Evolutionary conservation across 768 basidiomycete species (phyloP).

Genomic region (Pulveroboletus ravenelii): DNA sequence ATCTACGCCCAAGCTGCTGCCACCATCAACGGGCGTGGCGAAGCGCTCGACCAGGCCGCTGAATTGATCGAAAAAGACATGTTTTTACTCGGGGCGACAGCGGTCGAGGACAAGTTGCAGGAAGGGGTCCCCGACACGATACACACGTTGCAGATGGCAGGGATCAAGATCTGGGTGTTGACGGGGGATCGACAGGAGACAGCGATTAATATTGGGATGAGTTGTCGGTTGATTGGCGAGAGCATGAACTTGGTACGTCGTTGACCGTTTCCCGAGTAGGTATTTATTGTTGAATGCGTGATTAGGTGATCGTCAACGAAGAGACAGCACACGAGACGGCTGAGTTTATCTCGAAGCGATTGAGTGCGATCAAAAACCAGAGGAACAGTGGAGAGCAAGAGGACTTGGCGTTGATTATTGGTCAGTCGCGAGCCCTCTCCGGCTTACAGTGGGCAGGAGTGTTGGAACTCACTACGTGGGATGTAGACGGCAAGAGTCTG

Average conservation of each 20-base stretch:
- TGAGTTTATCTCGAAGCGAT: constrained; percentile 82
- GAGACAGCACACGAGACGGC: constrained; percentile 74
- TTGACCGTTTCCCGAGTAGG: background rate
- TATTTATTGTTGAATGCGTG: background rate
- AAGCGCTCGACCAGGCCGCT: constrained; percentile 90
- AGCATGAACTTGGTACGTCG: constrained; percentile 82
- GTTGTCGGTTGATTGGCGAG: constrained; percentile 93
- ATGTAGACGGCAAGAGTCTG: constrained; percentile 88
- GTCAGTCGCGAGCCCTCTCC: constrained; percentile 38
- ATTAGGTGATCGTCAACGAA: constrained; percentile 78
- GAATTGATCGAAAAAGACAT: constrained; percentile 96
- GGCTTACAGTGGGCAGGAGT: background rate
- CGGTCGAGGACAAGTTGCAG: constrained; percentile 97
- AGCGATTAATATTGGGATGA: constrained; percentile 98
- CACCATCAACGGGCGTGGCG: constrained; percentile 93
- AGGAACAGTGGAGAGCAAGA: constrained; percentile 88
- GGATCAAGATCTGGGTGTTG: constrained; percentile 99
- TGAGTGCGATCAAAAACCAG: constrained; percentile 92
- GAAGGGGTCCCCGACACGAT: constrained; percentile 99
- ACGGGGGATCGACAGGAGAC: constrained; percentile 99
- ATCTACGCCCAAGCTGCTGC: constrained; percentile 91
- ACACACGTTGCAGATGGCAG: constrained; percentile 95
- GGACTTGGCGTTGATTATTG: constrained; percentile 92
- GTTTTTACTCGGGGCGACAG: constrained; percentile 90
- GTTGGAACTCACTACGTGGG: background rate